Conservation (phyloP, 371 early-diverging fungal species). For the Cokeromyces recurvatus region DNA sequence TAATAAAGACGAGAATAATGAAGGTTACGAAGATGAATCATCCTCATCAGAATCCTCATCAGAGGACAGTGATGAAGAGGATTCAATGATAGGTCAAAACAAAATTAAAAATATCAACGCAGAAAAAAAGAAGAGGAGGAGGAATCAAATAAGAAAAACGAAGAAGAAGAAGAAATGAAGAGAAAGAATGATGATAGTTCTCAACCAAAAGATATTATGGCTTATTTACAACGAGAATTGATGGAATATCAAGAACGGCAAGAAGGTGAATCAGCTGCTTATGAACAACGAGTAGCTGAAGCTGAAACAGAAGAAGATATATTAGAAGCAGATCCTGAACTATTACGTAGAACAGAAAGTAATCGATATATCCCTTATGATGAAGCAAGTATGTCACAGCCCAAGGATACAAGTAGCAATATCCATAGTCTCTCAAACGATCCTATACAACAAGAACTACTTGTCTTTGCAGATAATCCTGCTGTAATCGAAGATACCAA, state of each 20-base stretch:
- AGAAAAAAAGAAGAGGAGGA: neutral
- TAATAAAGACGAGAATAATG: slow-evolving; percentile 1
- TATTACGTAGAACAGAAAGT: slow-evolving; percentile 23
- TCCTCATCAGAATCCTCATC: neutral
- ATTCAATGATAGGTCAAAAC: slow-evolving; percentile 4
- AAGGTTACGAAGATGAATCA: neutral
- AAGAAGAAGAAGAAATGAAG: neutral
- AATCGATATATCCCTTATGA: slow-evolving; percentile 30
- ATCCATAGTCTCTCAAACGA: neutral
- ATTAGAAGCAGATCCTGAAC: slow-evolving; percentile 14
- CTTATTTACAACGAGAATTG: slow-evolving; percentile 10
- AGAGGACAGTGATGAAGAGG: slow-evolving; percentile 3
- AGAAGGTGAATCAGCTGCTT: slow-evolving; percentile 1
- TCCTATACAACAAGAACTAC: neutral
- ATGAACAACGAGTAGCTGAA: slow-evolving; percentile 3
- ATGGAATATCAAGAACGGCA: slow-evolving; percentile 5
- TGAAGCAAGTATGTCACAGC: neutral
- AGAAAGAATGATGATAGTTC: neutral
- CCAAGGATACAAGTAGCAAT: neutral
- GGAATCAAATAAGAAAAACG: neutral
- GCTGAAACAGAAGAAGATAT: slow-evolving; percentile 8
- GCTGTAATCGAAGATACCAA: slow-evolving; percentile 5
- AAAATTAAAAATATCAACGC: slow-evolving; percentile 8
- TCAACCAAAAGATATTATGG: slow-evolving; percentile 6
- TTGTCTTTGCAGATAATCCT: slow-evolving; percentile 15